Percentiles rank a stretch among this genome's conserved stretches.
phyloP scores from a whole-genome alignment of 2,329 filamentous ascomycete genomes.

The Fusarium humuli region DNA sequence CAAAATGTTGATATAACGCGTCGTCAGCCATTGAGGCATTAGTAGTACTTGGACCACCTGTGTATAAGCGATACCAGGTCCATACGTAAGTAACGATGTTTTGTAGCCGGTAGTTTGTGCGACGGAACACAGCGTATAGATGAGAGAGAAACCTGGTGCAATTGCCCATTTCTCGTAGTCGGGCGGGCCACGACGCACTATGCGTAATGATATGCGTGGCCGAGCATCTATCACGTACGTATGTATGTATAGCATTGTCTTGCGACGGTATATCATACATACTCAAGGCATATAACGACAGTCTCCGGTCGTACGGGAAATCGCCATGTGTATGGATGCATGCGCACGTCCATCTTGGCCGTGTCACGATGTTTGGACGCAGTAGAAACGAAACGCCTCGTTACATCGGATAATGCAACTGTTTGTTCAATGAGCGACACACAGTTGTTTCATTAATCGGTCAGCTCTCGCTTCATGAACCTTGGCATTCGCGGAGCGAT shows the following conservation, averaged over 20 bases:
- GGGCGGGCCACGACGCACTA: not conserved
- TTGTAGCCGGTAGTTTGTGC: slow-evolving; percentile 3
- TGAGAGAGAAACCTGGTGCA: not conserved
- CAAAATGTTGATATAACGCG: not conserved
- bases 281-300: slow-evolving; percentile 19
- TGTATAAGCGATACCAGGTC: not conserved
- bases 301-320: slow-evolving; percentile 20
- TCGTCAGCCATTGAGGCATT: slow-evolving; percentile 32
- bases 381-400: slow-evolving; percentile 11
- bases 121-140: slow-evolving; percentile 7
- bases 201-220: not conserved
- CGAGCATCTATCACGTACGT: not conserved
- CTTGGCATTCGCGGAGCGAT: slow-evolving; percentile 42
- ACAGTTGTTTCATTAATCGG: slow-evolving; percentile 37
- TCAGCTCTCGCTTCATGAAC: slow-evolving; percentile 29
- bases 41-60: not conserved
- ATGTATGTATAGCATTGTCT: not conserved
- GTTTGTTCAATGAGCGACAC: slow-evolving; percentile 22
- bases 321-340: not conserved
- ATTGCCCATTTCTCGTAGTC: not conserved
- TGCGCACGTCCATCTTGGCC: slow-evolving; percentile 10
- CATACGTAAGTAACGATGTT: slow-evolving; percentile 11
- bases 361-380: slow-evolving; percentile 2
- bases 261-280: slow-evolving; percentile 2
- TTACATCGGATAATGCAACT: slow-evolving; percentile 16